A percentile compares a stretch with the other conserved stretches of the same genome.
Evolutionary conservation across 768 basidiomycete species (phyloP).

Genomic region (Termitomyces sp.): DNA sequence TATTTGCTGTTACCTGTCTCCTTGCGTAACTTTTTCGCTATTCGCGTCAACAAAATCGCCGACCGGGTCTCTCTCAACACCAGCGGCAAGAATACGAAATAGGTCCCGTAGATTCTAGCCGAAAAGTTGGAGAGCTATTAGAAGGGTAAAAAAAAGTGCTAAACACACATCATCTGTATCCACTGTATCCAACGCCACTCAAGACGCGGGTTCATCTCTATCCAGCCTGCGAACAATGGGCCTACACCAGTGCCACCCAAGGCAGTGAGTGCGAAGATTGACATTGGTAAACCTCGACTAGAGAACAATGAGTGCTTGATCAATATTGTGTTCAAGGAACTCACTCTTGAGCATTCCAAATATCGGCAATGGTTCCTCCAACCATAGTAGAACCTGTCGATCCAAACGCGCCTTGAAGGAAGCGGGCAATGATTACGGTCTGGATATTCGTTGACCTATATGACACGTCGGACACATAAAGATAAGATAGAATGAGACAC

Average conservation of each 20-base stretch:
- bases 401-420: slow-evolving; percentile 62
- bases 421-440: slow-evolving; percentile 63
- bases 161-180: too few relatives aligned
- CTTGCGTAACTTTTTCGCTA: slow-evolving; percentile 62
- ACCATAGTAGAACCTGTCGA: slow-evolving; percentile 73
- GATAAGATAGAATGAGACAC: slow-evolving; percentile 15
- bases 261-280: too few relatives aligned
- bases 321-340: too few relatives aligned
- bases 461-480: too few relatives aligned
- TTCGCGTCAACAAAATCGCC: slow-evolving; percentile 62
- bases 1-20: slow-evolving; percentile 62
- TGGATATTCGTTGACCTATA: slow-evolving; percentile 48
- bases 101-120: slow-evolving; percentile 54
- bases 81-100: slow-evolving; percentile 46
- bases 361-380: slow-evolving; percentile 70
- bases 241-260: too few relatives aligned
- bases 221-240: too few relatives aligned
- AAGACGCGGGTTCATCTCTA: too few relatives aligned
- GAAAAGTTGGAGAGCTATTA: too few relatives aligned
- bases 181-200: too few relatives aligned
- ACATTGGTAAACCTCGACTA: too few relatives aligned
- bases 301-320: too few relatives aligned
- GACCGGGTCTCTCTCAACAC: slow-evolving; percentile 75
- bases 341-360: slow-evolving; percentile 62
- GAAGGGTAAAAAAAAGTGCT: too few relatives aligned